Base-by-base conservation (phyloP, 2,329 filamentous ascomycete genomes). In the Botrytis fabae region DNA sequence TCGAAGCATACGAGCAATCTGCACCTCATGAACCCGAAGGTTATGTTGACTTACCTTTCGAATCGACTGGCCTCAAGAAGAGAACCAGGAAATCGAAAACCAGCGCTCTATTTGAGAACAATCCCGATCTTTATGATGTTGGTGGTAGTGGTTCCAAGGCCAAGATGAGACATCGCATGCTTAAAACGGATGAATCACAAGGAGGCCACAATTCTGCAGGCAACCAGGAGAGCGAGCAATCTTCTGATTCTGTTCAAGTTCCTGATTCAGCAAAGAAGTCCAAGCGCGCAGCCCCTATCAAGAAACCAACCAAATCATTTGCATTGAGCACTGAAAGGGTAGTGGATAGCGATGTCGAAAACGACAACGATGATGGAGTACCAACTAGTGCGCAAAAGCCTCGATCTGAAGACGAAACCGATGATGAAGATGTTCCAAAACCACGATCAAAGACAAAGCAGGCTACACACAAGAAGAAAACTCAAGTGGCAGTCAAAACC, bases 1-100 rank as follows among this genome's bases (percentile, higher is more conserved):
- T 81, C 28, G 69, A 77, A 69, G 73, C 71, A 9, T 79, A 78
- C 61, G 76, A 80, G 62, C 38, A 61, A 44, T 73, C 78, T 4
- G 72, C 75, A 62, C 78, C 76, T 9, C 48, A 74, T 51, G 78
- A 78, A 60, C 77, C 77, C n/a, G 64, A 73, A 42, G 62, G 57
- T 35, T 71, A 62, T 73, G 68, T 61, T 74, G 57, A 71, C 16
- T 42, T 71, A 14, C 46, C 64, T 22, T 70, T 73, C 38, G 54
- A 73, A 40, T 63, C 71, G 20, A 73, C 51, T 14, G 65, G 59
- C n/a, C 42, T 46, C 10, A 51, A 70, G 35, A 69, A 48, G 14
- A 12, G 42, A 38, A 70, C 25, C 20, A 64, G 22, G n/a, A 57
- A 38, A 28, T 32, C 57, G 4, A 70, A 70, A 44, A 51, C 65